Conservation (phyloP, 768 basidiomycete species). For the Scleroderma citrinum region DNA sequence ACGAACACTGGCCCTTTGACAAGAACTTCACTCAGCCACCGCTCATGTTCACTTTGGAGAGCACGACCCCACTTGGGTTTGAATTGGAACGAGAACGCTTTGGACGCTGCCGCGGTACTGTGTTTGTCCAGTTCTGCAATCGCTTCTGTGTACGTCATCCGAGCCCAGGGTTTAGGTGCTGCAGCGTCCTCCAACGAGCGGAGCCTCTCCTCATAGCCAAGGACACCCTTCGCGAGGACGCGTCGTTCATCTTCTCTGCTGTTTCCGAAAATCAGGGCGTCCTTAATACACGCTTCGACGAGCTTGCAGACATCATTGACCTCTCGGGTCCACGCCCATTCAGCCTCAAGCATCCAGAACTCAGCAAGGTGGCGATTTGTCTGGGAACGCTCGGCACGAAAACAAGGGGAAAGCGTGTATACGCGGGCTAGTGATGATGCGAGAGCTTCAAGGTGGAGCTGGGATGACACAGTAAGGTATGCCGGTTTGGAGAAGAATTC, state of each 20-base stretch:
- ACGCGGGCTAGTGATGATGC: constrained; percentile 72
- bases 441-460: constrained; percentile 90
- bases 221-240: constrained; percentile 28
- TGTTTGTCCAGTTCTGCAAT: constrained; percentile 47
- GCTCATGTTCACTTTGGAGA: constrained; percentile 89
- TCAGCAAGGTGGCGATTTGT: constrained; percentile 93
- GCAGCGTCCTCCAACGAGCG: constrained; percentile 34
- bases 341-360: constrained; percentile 99
- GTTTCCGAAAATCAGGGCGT: constrained; percentile 27
- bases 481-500: constrained; percentile 76
- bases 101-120: constrained; percentile 20
- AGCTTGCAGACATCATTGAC: constrained; percentile 49
- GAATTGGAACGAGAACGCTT: constrained; percentile 41
- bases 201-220: constrained; percentile 31
- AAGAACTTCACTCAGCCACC: constrained; percentile 72
- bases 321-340: constrained; percentile 60
- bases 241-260: constrained; percentile 28
- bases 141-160: constrained; percentile 78
- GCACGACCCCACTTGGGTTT: constrained; percentile 60
- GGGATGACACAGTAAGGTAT: constrained; percentile 91
- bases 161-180: constrained; percentile 45
- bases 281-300: constrained; percentile 50
- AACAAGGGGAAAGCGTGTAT: constrained; percentile 90
- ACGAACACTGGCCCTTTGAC: constrained; percentile 81
- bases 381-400: constrained; percentile 86